Base-by-base conservation (phyloP, 768 basidiomycete genomes). In the Gymnopilus dilepis region DNA sequence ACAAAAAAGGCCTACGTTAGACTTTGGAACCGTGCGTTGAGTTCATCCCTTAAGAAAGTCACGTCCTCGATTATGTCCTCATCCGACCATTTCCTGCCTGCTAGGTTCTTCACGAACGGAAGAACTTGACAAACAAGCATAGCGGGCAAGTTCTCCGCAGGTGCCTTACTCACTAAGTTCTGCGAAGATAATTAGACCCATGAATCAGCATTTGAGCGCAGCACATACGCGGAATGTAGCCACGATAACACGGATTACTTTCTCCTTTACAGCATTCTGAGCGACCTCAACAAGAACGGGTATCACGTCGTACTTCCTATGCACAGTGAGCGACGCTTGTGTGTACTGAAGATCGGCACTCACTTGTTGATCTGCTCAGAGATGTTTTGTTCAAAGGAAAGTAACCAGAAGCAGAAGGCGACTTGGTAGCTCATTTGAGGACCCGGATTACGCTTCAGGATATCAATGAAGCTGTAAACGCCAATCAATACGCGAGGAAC, bases 361-460 rank as follows among this genome's bases (percentile, higher is more conserved):
- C 61, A 95, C 96, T 88, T 89, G 77, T 98, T 93, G 69, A 98
- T 87, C 54, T 92, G 83, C 64, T 91, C 86, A 0, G 96, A 92
- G 30, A 97, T 82, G 37, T 89, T 84, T 68, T 87, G 82, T 71
- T 99, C 95, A 64, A 97, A 99, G 0, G 95, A 92, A 58, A 99
- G 78, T 53, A 98, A 78, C 97, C 97, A 99, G 63, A 98, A 79
- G 73, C 94, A 97, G 72, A 94, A 92, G 24, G 87, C 86, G 42
- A 95, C 88, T 81, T 97, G 95, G 72, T 99, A 99, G 77, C 86
- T 91, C 88, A 97, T 93, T 76, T 99, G 97, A 19, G 96, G 93
- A 21, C 88, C 86, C 15, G 92, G 88, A 63, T 87, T 91, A 55
- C 87, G 81, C 69, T 88, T 89, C 58, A 98, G 79, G 24, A 93